A percentile compares a stretch with the other conserved stretches of the same genome.
Evolutionary conservation across 2,329 filamentous ascomycete genomes (phyloP).

Genomic region (Venturia asperata): DNA sequence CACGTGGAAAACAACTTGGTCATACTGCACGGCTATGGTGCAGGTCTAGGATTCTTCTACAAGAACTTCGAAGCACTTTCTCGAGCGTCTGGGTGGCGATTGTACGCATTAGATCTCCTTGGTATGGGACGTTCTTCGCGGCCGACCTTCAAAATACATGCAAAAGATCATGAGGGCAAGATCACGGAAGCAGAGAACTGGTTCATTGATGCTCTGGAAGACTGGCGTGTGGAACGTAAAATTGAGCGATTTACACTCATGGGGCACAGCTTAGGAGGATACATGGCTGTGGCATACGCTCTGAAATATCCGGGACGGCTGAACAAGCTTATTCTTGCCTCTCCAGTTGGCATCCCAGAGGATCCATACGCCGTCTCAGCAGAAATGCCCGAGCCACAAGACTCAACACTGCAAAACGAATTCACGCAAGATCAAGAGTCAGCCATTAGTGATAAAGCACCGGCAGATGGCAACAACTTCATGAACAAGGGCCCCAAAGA

Average conservation of each 20-base stretch:
- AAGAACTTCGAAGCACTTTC: slow-evolving; percentile 91
- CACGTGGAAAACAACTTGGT: slow-evolving; percentile 77
- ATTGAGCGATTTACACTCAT: slow-evolving; percentile 91
- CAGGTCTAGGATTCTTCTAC: slow-evolving; percentile 95
- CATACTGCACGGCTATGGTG: slow-evolving; percentile 94
- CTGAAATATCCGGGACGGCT: slow-evolving; percentile 91
- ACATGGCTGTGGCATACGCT: slow-evolving; percentile 90
- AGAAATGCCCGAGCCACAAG: slow-evolving; percentile 67
- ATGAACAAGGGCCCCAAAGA: slow-evolving; percentile 42
- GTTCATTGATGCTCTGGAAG: slow-evolving; percentile 94
- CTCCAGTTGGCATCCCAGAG: slow-evolving; percentile 88
- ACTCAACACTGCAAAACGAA: slow-evolving; percentile 65
- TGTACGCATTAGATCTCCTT: slow-evolving; percentile 90
- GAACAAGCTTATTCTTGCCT: slow-evolving; percentile 93
- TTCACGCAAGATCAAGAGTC: slow-evolving; percentile 66
- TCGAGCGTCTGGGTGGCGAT: slow-evolving; percentile 69
- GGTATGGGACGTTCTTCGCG: slow-evolving; percentile 88
- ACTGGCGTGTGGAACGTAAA: slow-evolving; percentile 83
- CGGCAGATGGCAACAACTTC: slow-evolving; percentile 43
- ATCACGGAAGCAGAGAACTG: slow-evolving; percentile 86
- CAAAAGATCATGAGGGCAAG: slow-evolving; percentile 72
- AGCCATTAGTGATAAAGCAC: slow-evolving; percentile 34
- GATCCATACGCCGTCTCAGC: slow-evolving; percentile 83
- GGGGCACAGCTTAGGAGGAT: slow-evolving; percentile 89
- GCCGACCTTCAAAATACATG: slow-evolving; percentile 74